Evolutionary conservation across 352 stramenopile species (phyloP), one percentile per base, ranked within the genome.

Genomic region (Globisporangium paroecandrum): DNA sequence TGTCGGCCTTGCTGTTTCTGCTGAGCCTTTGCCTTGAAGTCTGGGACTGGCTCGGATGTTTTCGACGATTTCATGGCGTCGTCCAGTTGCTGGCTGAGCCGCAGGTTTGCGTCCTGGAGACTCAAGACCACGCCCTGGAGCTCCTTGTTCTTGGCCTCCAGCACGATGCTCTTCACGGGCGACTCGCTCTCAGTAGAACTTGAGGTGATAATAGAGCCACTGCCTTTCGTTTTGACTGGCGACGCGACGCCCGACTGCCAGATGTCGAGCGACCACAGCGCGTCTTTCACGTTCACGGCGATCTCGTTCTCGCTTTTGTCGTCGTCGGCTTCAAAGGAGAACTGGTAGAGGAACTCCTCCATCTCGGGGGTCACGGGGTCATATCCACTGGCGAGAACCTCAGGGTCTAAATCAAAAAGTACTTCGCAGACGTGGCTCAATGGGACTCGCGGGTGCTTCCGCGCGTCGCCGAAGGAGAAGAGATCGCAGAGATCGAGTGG

Each of bases 361-460:
- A 91, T 91, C 13, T 69, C 69, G 2, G 84, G 72, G 0, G 74
- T 87, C 27, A 89, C 64, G 5, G 83, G 83, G 46, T 89, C 77
- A 3, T 63, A n/a, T 0, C 74, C 70, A 12, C 32, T 29, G 13
- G 8, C 15, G 2, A 38, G 4, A 24, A 60, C 61, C 38, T 69
- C 58, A 0, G 77, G 76, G 6, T 85, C 79, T 0, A 91, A 71
- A 38, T 87, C 77, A 27, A 83, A 89, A 3, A 91, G 63, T 46
- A 87, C 70, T n/a, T 85, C 70, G 41, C 77, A 89, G 2, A 89
- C 72, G 36, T 88, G 70, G 29, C 69, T 79, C 32, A 91, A 69
- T 8, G 74, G 64, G 1, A 91, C 77, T 15, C 73, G 58, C 5
- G 56, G 64, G 43, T 91, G 73, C 18, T 72, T 77, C 0, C 69